A percentile compares a stretch with the other conserved stretches of the same genome.
These are phyloP conservation scores for Calocybe cyanea DNA, from an alignment of 768 basidiomycete genomes.

Conservation along the genomic window DNA sequence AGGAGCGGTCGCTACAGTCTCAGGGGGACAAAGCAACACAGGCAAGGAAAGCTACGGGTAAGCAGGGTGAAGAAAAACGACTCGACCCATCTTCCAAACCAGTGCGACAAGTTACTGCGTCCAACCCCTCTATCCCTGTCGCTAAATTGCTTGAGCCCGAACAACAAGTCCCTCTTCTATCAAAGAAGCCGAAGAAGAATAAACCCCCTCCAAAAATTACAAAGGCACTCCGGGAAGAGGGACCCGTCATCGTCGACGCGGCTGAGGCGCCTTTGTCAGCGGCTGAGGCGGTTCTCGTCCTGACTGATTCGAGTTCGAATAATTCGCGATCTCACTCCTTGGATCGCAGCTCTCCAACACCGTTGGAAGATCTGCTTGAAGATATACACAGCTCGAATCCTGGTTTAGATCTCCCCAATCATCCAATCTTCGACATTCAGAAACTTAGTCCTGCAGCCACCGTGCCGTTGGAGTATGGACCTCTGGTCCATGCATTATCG, in stretches of 20 bases:
- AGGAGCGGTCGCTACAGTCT: slow-evolving; percentile 23
- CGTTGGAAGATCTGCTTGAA: slow-evolving; percentile 62
- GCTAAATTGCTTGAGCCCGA: slow-evolving; percentile 27
- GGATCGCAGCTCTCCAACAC: slow-evolving; percentile 45
- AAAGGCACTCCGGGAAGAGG: slow-evolving; percentile 57
- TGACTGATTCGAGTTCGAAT: slow-evolving; percentile 47
- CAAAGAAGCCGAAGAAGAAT: slow-evolving; percentile 82
- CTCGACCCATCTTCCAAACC: slow-evolving; percentile 3
- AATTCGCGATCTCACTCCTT: slow-evolving; percentile 61
- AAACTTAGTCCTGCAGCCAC: slow-evolving; percentile 73
- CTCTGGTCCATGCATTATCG: slow-evolving; percentile 81
- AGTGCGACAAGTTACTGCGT: slow-evolving; percentile 2
- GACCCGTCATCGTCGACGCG: slow-evolving; percentile 34
- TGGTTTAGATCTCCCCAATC: slow-evolving; percentile 59
- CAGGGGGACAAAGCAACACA: slow-evolving; percentile 20
- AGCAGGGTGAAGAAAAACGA: slow-evolving; percentile 19
- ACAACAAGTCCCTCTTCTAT: slow-evolving; percentile 68
- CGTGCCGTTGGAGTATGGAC: slow-evolving; percentile 81
- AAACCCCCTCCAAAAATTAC: slow-evolving; percentile 60
- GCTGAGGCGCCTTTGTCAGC: slow-evolving; percentile 41
- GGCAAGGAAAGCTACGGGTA: slow-evolving; percentile 16
- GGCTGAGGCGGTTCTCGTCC: slow-evolving; percentile 43
- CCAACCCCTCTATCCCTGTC: slow-evolving; percentile 18
- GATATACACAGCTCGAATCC: slow-evolving; percentile 63
- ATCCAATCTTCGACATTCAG: slow-evolving; percentile 72